phyloP scores from a whole-genome alignment of 257 asterid genomes.

The Rubia yunnanensis region DNA sequence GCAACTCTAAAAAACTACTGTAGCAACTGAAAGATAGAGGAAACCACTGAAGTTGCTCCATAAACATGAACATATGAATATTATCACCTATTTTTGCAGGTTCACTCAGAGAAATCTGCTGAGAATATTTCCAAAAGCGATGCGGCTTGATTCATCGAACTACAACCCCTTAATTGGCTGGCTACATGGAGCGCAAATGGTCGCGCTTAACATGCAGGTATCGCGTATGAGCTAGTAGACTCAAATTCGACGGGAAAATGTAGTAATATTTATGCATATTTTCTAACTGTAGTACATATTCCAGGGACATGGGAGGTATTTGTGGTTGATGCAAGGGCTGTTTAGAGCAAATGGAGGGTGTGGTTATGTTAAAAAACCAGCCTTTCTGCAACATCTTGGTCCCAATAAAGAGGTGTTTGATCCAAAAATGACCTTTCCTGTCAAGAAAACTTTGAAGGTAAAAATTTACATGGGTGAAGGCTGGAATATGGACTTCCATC shows the following conservation, averaged over 20 bases:
- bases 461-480: constrained; percentile 73
- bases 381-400: constrained; percentile 33
- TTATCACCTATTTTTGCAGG: constrained; percentile 18
- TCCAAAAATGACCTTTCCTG: constrained; percentile 39
- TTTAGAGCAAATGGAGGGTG: constrained; percentile 79
- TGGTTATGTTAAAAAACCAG: constrained; percentile 76
- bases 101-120: constrained; percentile 66
- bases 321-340: constrained; percentile 85
- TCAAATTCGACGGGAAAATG: not conserved
- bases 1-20: too few relatives aligned
- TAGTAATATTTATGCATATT: not conserved
- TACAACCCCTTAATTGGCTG: constrained; percentile 72
- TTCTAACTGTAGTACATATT: not conserved
- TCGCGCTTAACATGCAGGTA: constrained; percentile 88
- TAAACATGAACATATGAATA: not conserved
- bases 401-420: constrained; percentile 41
- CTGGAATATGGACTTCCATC: constrained; percentile 61
- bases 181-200: constrained; percentile 81
- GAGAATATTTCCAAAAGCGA: constrained; percentile 72
- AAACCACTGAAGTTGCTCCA: too few relatives aligned
- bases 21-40: too few relatives aligned
- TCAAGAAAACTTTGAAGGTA: constrained; percentile 53
- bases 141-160: constrained; percentile 70
- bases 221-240: not conserved
- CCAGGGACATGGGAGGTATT: constrained; percentile 59